Base-by-base conservation (phyloP, 768 basidiomycete species). In the Hemileccinum rubropunctum region DNA sequence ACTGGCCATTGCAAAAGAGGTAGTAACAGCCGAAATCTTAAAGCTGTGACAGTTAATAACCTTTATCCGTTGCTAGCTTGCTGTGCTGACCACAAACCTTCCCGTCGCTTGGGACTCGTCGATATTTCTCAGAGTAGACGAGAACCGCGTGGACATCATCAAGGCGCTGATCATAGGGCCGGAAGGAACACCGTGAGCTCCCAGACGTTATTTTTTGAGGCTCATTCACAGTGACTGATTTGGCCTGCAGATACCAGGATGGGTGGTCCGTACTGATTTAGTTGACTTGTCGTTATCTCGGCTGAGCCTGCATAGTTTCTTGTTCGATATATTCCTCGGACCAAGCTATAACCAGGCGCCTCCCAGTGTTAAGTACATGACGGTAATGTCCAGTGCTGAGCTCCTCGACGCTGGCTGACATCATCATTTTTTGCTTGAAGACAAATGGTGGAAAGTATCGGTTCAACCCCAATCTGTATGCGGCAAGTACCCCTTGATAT, bases 61-160 rank as follows among this genome's bases (percentile, higher is more conserved):
- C 57, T 32, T 53, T 28, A 48, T 45, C 11, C 32, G 43, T 52
- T 52, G n/a, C 54, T 35, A 93, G 91, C 83, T 97, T 52, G 93
- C 95, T 2, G 91, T 95, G 34, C 77, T 98, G 45, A 93, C 93
- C 3, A 94, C 92, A 11, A 95, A 93, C 63, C 74, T 98, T 21
- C 95, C 95, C n/a, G 86, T 92, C 13, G 86, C 91, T 6, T 97
- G 92, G 90, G 84, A 92, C 60, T 95, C 94, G 5, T 95, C 91
- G 1, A 86, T 98, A 56, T 97, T 95, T 71, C 70, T 98, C 50
- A 80, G 89, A 45, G 93, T 95, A 4, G 95, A 98, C 64, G 95
- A 97, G 71, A 85, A 81, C 14, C 82, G 93, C 12, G 91, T 94
- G 13, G 93, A 94, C 63, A 78, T 95, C 41, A 92, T 95, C 68